Conservation (phyloP, 2,329 filamentous ascomycete species). For the Clonostachys rhizophaga region DNA sequence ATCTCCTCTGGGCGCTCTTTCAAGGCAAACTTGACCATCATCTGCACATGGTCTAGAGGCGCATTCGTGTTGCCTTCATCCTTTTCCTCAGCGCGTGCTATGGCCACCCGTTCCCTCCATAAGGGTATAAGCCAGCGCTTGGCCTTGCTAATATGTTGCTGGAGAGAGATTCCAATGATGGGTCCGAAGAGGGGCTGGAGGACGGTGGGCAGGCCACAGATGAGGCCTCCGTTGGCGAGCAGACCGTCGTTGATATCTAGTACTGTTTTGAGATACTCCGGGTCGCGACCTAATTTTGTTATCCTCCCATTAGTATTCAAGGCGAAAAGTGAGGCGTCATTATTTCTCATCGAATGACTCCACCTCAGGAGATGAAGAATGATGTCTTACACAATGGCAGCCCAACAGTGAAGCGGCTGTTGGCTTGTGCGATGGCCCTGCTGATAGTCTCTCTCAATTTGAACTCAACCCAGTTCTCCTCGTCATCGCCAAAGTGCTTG, state of each 20-base stretch:
- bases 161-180: slow-evolving; percentile 11
- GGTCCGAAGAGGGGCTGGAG: slow-evolving; percentile 23
- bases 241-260: slow-evolving; percentile 21
- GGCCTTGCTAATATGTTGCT: slow-evolving; percentile 13
- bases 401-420: slow-evolving; percentile 23
- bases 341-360: neutral
- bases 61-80: slow-evolving; percentile 6
- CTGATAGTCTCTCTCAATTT: slow-evolving; percentile 15
- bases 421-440: slow-evolving; percentile 21
- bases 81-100: slow-evolving; percentile 6
- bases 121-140: slow-evolving; percentile 16
- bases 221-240: slow-evolving; percentile 21
- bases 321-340: neutral
- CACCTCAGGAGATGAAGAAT: neutral
- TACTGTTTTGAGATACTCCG: slow-evolving; percentile 21
- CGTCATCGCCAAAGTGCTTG: slow-evolving; percentile 22
- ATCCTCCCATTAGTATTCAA: neutral
- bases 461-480: slow-evolving; percentile 24
- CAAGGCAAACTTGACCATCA: slow-evolving; percentile 32
- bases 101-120: slow-evolving; percentile 12
- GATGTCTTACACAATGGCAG: slow-evolving; percentile 17
- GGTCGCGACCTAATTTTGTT: slow-evolving; percentile 16
- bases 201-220: slow-evolving; percentile 17
- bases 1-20: slow-evolving; percentile 29
- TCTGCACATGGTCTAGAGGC: slow-evolving; percentile 32